Evolutionary conservation across 768 basidiomycete genomes (phyloP), one percentile per base, ranked within the genome.

Genomic region (Psilocybe tampanensis): DNA sequence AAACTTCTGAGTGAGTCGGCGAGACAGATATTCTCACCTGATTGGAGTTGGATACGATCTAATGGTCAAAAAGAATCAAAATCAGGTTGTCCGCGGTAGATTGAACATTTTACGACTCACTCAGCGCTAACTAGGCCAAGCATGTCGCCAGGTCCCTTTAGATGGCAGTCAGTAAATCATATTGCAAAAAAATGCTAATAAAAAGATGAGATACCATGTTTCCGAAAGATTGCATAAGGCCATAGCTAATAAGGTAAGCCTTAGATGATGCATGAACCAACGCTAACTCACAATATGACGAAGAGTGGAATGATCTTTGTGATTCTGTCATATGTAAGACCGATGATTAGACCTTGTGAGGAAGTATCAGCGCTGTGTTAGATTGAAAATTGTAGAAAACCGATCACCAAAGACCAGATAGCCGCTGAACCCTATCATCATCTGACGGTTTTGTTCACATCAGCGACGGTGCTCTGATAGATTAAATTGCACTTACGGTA

Each of bases 141-240:
- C 84, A 88, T 88, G 63, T 89, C 82, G 19, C 89, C 89, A 2
- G 88, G 88, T 17, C 88, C 88, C 84, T 86, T 19, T 19, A 29
- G 29, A 29, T 24, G 33, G n/a, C n/a, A n/a, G n/a, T n/a, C n/a
- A 15, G 18, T 26, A 50, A 3, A 13, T 54, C 17, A 44, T n/a
- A 32, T 33, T 5, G 13, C 18, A 22, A 42, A 23, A 11, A 19
- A 26, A 8, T 12, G n/a, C 9, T 21, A 23, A 12, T 15, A 45
- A 34, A 32, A 17, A 39, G 22, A 11, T 13, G 32, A 65, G 73
- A 36, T 65, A 82, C 84, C 72, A 89, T 47, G 63, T 89, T 89
- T n/a, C 87, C 88, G 44, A 78, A 81, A 2, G 84, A 87, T 62
- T 88, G 85, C 87, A 90, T 61, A 21, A 56, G 52, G 6, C 55